A percentile compares a stretch with the other conserved stretches of the same genome.
Evolutionary conservation across 805 yeast species (phyloP).

Genomic region (Candida loeiensis): DNA sequence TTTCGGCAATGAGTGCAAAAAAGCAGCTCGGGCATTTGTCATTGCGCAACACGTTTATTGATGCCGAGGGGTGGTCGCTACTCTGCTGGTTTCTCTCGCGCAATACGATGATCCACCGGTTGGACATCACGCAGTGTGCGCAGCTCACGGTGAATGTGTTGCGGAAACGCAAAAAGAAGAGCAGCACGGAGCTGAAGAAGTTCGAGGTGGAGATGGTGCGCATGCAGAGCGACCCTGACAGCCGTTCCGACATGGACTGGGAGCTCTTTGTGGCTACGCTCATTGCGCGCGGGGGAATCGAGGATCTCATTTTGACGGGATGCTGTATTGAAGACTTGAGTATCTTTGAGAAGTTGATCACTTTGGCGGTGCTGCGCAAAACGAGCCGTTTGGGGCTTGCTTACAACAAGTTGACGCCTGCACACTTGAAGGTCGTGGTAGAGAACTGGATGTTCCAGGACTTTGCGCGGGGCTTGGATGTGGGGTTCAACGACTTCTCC

Average conservation of each 20-base stretch:
- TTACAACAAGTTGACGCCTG: conserved; percentile 57
- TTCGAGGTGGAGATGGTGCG: conserved; percentile 29
- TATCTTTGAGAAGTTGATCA: conserved; percentile 53
- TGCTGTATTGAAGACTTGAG: conserved; percentile 57
- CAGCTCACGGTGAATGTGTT: conserved; percentile 43
- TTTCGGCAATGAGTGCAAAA: conserved; percentile 67
- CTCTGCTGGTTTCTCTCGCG: conserved; percentile 71
- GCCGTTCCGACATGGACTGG: conserved; percentile 85
- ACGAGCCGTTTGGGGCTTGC: conserved; percentile 76
- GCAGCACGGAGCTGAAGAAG: conserved; percentile 14
- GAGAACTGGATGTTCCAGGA: conserved; percentile 53
- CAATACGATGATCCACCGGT: conserved; percentile 52
- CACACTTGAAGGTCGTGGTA: conserved; percentile 53
- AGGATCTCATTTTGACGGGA: conserved; percentile 77
- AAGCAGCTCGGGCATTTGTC: conserved; percentile 67
- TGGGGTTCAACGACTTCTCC: conserved; percentile 77
- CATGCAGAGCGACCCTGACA: conserved; percentile 47
- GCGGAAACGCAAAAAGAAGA: conserved; percentile 30
- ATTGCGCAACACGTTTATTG: conserved; percentile 72
- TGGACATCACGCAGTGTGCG: conserved; percentile 73
- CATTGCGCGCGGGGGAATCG: conserved; percentile 67
- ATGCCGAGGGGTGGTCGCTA: conserved; percentile 70
- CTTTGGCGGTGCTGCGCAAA: conserved; percentile 49
- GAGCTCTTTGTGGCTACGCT: conserved; percentile 66
- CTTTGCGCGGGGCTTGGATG: conserved; percentile 66